Base-by-base conservation (phyloP, 1,284 basidiomycete species). In the Phellopilus nigrolimitatus region DNA sequence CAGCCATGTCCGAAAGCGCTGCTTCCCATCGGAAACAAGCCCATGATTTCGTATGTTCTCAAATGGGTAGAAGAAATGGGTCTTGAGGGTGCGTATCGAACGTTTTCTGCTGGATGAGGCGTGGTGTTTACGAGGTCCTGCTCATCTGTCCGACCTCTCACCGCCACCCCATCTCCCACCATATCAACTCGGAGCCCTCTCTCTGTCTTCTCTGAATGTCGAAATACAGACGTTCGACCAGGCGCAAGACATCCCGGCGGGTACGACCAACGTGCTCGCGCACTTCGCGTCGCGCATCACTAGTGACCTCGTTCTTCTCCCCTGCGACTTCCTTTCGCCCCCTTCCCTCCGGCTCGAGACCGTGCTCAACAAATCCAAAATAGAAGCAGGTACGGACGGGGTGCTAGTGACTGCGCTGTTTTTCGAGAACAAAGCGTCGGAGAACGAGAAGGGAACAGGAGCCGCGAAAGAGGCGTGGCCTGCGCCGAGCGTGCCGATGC, bases 301-400 rank as follows among this genome's bases (percentile, higher is more conserved):
- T 51, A 78, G 82, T 61, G 94, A 97, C 67, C 93, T 97, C 66
- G 78, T 97, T 36, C 67, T 97, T n/a, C 75, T 95, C 1, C 88
- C 94, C 1, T 95, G 92, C 66, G 94, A 97, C 67, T 87, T 97
- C 49, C 76, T 93, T 15, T 83, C 92, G 7, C 86, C 91, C 0
- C 72, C 82, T 0, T 70, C 78, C 0, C 74, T 95, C 22, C 74
- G 87, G 4, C 76, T 97, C 17, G 76, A 78, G 24, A 72, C n/a
- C n/a, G n/a, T n/a, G n/a, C n/a, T n/a, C n/a, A n/a, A n/a, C n/a
- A n/a, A n/a, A n/a, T n/a, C n/a, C 70, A 0, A 68, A 28, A 74
- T 79, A 2, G 79, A 90, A 65, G 66, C 76, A 0, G 69, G 76
- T 9, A 76, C 79, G 30, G 74, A 87, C 65, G 76, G 81, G 49